These are phyloP conservation scores for Cladosporium sp. DNA, from an alignment of 2,329 filamentous ascomycete genomes.

Conservation along the genomic window DNA sequence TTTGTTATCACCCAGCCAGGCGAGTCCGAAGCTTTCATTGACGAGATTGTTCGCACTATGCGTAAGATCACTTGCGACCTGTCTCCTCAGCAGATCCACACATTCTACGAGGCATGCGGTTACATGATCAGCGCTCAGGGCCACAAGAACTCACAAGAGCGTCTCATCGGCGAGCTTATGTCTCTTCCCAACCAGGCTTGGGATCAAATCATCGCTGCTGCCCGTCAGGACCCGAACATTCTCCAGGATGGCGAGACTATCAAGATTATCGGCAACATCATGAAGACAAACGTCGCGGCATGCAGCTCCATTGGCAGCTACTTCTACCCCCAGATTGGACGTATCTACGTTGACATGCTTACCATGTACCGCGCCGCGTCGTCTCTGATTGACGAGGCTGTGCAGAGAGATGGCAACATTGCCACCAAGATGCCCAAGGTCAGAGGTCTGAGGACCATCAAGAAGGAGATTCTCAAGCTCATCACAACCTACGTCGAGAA, in stretches of 20 bases:
- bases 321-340: constrained; percentile 96
- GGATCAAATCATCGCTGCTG: constrained; percentile 90
- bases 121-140: constrained; percentile 99
- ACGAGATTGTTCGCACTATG: constrained; percentile 95
- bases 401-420: constrained; percentile 82
- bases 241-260: constrained; percentile 94
- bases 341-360: constrained; percentile 97
- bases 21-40: constrained; percentile 94
- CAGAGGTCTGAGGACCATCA: constrained; percentile 91
- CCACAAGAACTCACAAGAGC: constrained; percentile 90
- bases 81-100: constrained; percentile 95
- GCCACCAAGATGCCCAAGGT: constrained; percentile 98
- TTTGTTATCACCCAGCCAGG: constrained; percentile 95
- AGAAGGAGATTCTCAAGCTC: constrained; percentile 98
- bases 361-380: constrained; percentile 99
- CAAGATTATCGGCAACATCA: constrained; percentile 98
- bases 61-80: constrained; percentile 94
- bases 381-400: constrained; percentile 89
- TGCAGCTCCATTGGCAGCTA: constrained; percentile 95
- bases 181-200: constrained; percentile 88
- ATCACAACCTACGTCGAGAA: constrained; percentile 98
- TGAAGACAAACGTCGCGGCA: constrained; percentile 99
- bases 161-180: constrained; percentile 90
- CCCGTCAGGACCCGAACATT: constrained; percentile 79
- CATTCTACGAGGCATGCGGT: constrained; percentile 97